Percentiles rank a stretch among this genome's conserved stretches.
Evolutionary conservation across 139 green algal genomes (phyloP).

Genomic region (Picochlorum sp.): DNA sequence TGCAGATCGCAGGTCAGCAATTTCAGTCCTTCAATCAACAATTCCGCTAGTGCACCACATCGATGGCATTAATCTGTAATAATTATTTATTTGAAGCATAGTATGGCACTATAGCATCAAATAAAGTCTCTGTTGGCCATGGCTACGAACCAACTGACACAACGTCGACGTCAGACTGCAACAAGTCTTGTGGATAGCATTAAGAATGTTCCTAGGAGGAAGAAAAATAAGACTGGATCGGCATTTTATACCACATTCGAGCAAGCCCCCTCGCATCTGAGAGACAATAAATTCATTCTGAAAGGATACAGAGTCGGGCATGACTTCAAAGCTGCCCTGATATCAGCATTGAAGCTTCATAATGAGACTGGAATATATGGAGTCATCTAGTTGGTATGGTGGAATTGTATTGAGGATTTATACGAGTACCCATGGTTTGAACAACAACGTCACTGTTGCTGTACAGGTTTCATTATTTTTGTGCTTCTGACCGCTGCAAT

Average conservation of each 20-base stretch:
- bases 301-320: slow-evolving; percentile 55
- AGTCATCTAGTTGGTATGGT: slow-evolving; percentile 52
- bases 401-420: neutral
- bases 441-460: neutral
- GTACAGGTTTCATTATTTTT: slow-evolving; percentile 32
- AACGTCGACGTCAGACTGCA: too few species aligned
- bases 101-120: too few species aligned
- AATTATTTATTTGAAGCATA: too few species aligned
- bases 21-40: too few species aligned
- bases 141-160: too few species aligned
- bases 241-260: slow-evolving; percentile 4
- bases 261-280: slow-evolving; percentile 25
- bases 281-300: slow-evolving; percentile 84
- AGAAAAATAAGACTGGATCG: neutral
- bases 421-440: neutral
- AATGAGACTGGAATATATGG: slow-evolving; percentile 92
- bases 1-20: too few species aligned
- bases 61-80: too few species aligned
- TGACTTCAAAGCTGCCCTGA: slow-evolving; percentile 44
- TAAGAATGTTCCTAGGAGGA: neutral
- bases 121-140: too few species aligned
- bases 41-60: too few species aligned
- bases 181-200: too few species aligned
- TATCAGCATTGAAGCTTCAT: slow-evolving; percentile 77
- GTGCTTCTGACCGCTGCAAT: slow-evolving; percentile 23